Base-by-base conservation (phyloP, 2,329 filamentous ascomycete species). In the Trichophyton verrucosum region DNA sequence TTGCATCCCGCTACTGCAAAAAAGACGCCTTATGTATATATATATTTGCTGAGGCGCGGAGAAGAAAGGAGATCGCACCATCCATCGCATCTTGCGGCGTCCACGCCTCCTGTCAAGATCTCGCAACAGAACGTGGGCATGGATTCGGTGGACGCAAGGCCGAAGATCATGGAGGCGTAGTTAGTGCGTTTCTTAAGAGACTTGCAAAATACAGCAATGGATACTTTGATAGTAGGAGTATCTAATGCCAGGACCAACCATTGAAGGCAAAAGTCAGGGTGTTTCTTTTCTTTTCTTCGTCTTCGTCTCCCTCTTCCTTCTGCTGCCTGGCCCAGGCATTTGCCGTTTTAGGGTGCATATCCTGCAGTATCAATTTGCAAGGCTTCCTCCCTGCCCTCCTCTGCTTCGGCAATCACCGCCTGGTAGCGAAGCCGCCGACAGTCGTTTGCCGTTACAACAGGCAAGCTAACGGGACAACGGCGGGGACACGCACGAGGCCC, bases 61-160 rank as follows among this genome's bases (percentile, higher is more conserved):
- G 49, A 55, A 55, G 47, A 38, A 53, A 53, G 49, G 49, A 55
- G 49, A 55, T 55, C 49, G 49, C 22, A 53, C 3, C 44, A 27
- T 51, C 49, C 40, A 44, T 44, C 40, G 40, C 40, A 27, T 36
- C 11, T n/a, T 55, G 49, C 49, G 49, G 49, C 49, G 49, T 55
- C 49, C 49, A 53, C 27, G 49, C 49, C 49, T 55, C 49, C 49
- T 33, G 30, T 36, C 30, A 55, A 55, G 27, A 36, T 36, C 22
- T 8, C n/a, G 13, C 7, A 15, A 36, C 15, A 36, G 49, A 55
- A 55, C 49, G 49, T 55, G 49, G 49, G 49, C 49, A 24, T 24
- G 49, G 20, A 15, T 15, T 20, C 13, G 15, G 22, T 49, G 46
- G 46, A 22, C 46, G 20, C 46, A 49, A 27, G 22, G 46, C 9